Evolutionary conservation across 208 protist species (phyloP), one percentile per base, ranked within the genome.

Genomic region (Acanthamoeba triangularis): DNA sequence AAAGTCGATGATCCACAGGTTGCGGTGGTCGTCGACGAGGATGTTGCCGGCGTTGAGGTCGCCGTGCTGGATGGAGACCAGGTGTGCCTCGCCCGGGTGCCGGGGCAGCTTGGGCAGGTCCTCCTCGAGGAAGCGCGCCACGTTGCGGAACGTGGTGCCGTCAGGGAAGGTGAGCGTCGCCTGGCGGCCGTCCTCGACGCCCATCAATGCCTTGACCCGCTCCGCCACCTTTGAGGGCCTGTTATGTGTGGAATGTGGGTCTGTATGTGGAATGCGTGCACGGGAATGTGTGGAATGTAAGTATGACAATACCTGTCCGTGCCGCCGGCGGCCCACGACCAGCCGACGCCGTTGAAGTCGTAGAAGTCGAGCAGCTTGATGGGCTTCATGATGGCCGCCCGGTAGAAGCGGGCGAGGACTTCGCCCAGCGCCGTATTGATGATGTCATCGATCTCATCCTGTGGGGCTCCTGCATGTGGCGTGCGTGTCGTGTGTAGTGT

Each of bases 341-440:
- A 90, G 5, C 84, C 84, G 41, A 56, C 49, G 30, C 84, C 84
- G 84, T 67, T 16, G 47, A 90, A 90, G 84, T 90, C 59, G 41
- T 90, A 90, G 33, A 67, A 90, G 59, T 90, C 84, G 35, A 90
- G 84, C 30, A 90, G 84, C 84, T 90, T 90, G 54, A 90, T 30
- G 20, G 84, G 84, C 23, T 23, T 8, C 49, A 90, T 37, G 54
- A 90, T 67, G 0, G 84, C 84, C 8, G 84, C 84, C 16, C 59
- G 59, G 25, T 90, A 90, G 84, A 90, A 90, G 18, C 84, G 84
- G 28, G 49, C 84, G 13, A 90, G 84, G 8, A 90, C 59, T 23
- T 90, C 59, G 54, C 5, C 84, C 84, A 90, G 84, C 25, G 59
- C 84, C 7, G 59, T 90, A 33, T 61, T 90, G 59, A 90, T 20